Evolutionary conservation across 352 stramenopile genomes (phyloP), one percentile per base, ranked within the genome.

Genomic region (Hyaloperonospora brassicae): DNA sequence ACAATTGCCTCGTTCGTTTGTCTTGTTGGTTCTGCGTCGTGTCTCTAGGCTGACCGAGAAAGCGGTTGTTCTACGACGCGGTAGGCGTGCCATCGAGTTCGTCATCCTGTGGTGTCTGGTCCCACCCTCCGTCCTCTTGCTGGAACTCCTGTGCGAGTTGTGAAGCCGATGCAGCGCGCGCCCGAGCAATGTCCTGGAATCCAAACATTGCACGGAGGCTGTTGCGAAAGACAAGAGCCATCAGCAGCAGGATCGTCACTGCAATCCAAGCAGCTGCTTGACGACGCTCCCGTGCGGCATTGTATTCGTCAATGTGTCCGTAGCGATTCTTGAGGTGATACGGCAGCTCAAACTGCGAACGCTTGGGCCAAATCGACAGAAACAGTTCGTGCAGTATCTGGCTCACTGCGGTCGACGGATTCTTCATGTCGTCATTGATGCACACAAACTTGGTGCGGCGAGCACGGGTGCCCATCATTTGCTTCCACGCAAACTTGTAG

Each of bases 391-490:
- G 76, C 40, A 98, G 63, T 45, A 93, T 93, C 56, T 92, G 76
- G 43, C 75, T 78, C 22, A 97, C 73, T 6, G 79, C 61, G 14
- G 62, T 59, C n/a, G 87, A 88, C 50, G 89, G 85, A 45, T 79
- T 73, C 56, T 95, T 80, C 82, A 98, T 97, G 70, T 98, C 86
- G 75, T 98, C 93, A 64, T 98, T 98, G 59, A 98, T 91, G 64
- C 93, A 98, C 22, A 98, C 87, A 57, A 98, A 98, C 75, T 98
- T 98, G 46, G 87, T 90, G 23, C 90, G 84, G 9, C 87, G 72
- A 44, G 83, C 84, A 36, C 93, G 84, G 46, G 95, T 94, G 53
- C 83, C 87, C 56, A 98, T 83, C 66, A 98, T 88, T 71, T 97
- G 85, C 51, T 85, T 84, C 75, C 84, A 89, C 36, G 92, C 94